phyloP scores from a whole-genome alignment of 1,139 yeast species.

The Magnusiomyces clavatus region DNA sequence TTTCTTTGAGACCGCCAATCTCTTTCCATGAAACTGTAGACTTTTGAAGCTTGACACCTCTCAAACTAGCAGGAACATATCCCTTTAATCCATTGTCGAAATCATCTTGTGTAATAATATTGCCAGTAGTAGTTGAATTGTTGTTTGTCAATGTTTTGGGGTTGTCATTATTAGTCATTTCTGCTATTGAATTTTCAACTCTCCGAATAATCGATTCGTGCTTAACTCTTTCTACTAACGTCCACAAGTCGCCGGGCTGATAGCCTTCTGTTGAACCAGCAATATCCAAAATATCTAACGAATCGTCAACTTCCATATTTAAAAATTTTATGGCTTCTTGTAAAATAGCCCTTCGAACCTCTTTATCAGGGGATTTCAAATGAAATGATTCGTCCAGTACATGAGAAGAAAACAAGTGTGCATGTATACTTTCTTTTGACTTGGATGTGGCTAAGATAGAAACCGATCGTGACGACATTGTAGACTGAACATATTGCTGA shows the following conservation, averaged over 20 bases:
- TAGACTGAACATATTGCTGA: conserved; percentile 34
- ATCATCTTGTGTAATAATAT: conserved; percentile 26
- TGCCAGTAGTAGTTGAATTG: not conserved
- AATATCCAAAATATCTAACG: conserved; percentile 59
- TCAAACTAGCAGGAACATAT: conserved; percentile 70
- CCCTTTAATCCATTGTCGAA: conserved; percentile 55
- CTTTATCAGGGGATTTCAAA: conserved; percentile 64
- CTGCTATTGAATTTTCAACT: conserved; percentile 12
- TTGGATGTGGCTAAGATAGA: conserved; percentile 51
- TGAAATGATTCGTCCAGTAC: conserved; percentile 56
- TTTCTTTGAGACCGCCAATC: conserved; percentile 79
- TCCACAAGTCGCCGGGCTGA: conserved; percentile 72
- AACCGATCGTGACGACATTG: conserved; percentile 40
- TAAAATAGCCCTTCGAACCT: conserved; percentile 48
- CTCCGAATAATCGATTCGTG: conserved; percentile 37
- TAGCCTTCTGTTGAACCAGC: conserved; percentile 82
- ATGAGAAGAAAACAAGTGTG: conserved; percentile 57
- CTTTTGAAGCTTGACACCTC: conserved; percentile 83
- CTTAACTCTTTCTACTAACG: conserved; percentile 64
- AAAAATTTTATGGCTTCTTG: conserved; percentile 37
- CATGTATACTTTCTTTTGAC: conserved; percentile 60
- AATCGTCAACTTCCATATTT: conserved; percentile 30
- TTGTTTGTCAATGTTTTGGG: conserved; percentile 12
- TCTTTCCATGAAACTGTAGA: conserved; percentile 73
- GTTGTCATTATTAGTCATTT: conserved; percentile 3